Conservation (phyloP, 2,329 filamentous ascomycete genomes). For the Talaromyces marneffei region DNA sequence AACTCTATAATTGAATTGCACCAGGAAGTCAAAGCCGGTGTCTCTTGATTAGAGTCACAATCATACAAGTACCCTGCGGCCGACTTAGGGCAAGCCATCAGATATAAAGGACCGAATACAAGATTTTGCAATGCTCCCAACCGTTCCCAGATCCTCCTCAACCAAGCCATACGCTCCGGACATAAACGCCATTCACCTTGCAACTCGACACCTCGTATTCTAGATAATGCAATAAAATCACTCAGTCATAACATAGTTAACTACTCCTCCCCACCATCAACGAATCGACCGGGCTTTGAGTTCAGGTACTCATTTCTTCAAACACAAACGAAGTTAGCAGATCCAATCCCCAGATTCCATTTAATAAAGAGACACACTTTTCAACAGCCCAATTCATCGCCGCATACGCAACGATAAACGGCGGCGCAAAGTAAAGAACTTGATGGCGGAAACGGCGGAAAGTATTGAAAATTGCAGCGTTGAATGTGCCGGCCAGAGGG, state of each 20-base stretch:
- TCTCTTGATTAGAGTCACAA: not conserved
- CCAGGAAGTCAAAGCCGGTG: not conserved
- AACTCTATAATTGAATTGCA: not conserved
- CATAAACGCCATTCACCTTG: not conserved
- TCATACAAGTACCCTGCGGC: not conserved
- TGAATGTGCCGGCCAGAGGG: slow-evolving; percentile 68
- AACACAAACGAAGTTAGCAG: not conserved
- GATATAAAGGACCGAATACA: not conserved
- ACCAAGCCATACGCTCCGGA: not conserved
- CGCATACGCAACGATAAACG: slow-evolving; percentile 72
- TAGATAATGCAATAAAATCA: slow-evolving; percentile 15
- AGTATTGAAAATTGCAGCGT: slow-evolving; percentile 91
- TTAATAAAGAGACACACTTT: slow-evolving; percentile 53
- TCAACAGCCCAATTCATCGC: slow-evolving; percentile 86
- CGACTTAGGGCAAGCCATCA: not conserved
- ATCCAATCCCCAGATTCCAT: not conserved
- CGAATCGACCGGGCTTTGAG: slow-evolving; percentile 44
- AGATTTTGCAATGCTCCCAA: not conserved
- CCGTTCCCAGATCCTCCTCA: not conserved
- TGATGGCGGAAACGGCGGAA: slow-evolving; percentile 81
- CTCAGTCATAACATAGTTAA: not conserved
- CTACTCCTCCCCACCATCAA: slow-evolving; percentile 31
- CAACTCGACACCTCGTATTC: not conserved
- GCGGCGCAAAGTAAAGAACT: slow-evolving; percentile 81
- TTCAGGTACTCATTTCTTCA: slow-evolving; percentile 47